Base-by-base conservation (phyloP, 495 filamentous ascomycete genomes). In the Hypoxylon fragiforme region DNA sequence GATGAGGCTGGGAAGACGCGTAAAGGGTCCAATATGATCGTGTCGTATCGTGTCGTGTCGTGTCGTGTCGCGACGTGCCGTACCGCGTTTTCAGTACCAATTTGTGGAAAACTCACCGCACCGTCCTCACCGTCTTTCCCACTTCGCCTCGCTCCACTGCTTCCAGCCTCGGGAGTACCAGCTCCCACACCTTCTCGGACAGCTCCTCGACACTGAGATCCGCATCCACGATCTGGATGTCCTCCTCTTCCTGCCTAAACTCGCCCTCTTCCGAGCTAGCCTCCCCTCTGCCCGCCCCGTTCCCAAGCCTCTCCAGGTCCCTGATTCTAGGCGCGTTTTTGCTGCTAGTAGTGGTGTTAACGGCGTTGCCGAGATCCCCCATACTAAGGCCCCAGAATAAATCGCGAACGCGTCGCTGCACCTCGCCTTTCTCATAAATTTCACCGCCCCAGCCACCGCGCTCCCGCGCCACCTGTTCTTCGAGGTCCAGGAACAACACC, bases 371-470 rank as follows among this genome's bases (percentile, higher is more conserved):
- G 3, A 77, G 70, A 58, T 70, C 65, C 12, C 76, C 75, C 70
- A 77, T 67, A 40, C 69, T 73, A 41, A 83, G 48, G 1, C 72
- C 75, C 68, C 76, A 74, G 61, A 96, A 98, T 26, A 92, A 59
- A 53, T 85, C 80, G 28, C 89, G 75, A 26, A 97, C 94, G 19
- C 83, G 81, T 26, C 74, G 76, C 69, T 97, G 94, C 84, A 96
- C 89, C 60, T 87, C 79, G 44, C 77, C 80, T 64, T 83, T 89
- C 71, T 98, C 94, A 64, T 98, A 97, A 43, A 88, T 80, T 73
- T 98, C 94, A 7, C 77, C 79, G 1, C 94, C 94, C 73, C 85
- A 97, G 0, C 90, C 94, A 16, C 90, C 91, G 13, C 94, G 77
- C 57, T 79, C 75, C 0, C 81, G 84, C 20, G 90, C 90, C 44